Evolutionary conservation across 2,329 filamentous ascomycete species (phyloP), one percentile per base, ranked within the genome.

Genomic region (Colletotrichum melonis): DNA sequence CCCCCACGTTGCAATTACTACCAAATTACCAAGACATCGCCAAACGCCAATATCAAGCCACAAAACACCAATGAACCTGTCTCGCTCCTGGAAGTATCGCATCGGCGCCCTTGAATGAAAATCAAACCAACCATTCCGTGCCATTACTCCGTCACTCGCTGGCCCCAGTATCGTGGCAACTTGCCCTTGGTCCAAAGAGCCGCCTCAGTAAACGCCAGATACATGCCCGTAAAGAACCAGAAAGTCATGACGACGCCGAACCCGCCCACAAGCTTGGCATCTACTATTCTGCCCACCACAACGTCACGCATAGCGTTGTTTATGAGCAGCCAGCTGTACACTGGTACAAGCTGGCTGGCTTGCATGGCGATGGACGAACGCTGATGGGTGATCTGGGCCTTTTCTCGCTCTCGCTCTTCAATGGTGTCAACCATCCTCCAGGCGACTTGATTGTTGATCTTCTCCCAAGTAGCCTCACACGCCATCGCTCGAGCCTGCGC

Each of bases 371-470:
- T 72, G 56, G 76, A 60, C 26, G 75, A 62, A 4, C 72, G 73
- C 49, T 65, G 66, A 19, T 63, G 38, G 8, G 67, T 69, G 4
- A 73, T 1, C 28, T 73, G 70, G 5, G 75, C 75, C 66, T 76
- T 72, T 68, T 84, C 83, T 30, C 76, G 78, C 60, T 83, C 81
- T 26, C 87, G 81, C 58, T 87, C 83, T 19, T 86, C 83, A 62
- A 90, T 88, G n/a, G 83, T 84, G 63, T 88, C 86, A 3, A 86
- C 83, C 82, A 93, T 89, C 70, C 89, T 87, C 87, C 90, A 90
- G 3, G 92, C 92, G 1, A 93, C 92, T 62, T 88, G 89, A 77
- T 92, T 92, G 82, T 92, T 92, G 80, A 93, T 92, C 82, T 89
- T 92, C 72, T 93, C 91, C 92, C 92, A 94, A 0, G 91, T 93